Conservation (phyloP, 2,329 filamentous ascomycete species). For the Fusarium sp. region DNA sequence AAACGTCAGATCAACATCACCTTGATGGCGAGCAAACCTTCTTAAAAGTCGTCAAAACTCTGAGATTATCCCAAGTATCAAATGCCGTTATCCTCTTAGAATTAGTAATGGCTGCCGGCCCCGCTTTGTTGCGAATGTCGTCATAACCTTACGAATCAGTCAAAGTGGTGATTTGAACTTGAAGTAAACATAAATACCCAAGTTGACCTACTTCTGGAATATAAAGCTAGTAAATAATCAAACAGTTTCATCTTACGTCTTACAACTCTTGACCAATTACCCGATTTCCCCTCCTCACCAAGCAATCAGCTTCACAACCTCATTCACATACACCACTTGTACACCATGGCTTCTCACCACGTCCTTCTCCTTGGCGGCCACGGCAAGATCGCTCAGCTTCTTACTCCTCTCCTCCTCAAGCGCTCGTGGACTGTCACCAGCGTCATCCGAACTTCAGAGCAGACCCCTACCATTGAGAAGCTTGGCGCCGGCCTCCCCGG, state of each 20-base stretch:
- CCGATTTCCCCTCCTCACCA: background rate
- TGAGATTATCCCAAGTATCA: background rate
- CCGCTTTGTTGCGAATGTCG: conserved; percentile 39
- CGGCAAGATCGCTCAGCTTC: conserved; percentile 80
- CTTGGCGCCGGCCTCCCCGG: conserved; percentile 71
- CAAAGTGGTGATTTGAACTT: background rate
- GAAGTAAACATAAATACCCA: conserved; percentile 18
- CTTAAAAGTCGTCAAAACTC: background rate
- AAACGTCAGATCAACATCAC: background rate
- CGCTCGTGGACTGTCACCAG: conserved; percentile 83
- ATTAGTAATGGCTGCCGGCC: conserved; percentile 34
- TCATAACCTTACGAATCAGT: conserved; percentile 27
- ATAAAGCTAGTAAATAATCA: background rate
- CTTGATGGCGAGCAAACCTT: conserved; percentile 20
- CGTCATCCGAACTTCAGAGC: conserved; percentile 79
- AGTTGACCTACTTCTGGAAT: background rate
- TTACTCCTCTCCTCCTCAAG: conserved; percentile 81
- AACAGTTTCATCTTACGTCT: background rate
- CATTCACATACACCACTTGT: background rate
- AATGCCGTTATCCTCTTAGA: conserved; percentile 22
- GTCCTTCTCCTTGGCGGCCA: conserved; percentile 85
- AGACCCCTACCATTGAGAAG: conserved; percentile 73
- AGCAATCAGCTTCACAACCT: background rate
- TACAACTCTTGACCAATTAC: background rate
- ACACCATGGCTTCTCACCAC: conserved; percentile 57